phyloP scores from a whole-genome alignment of 768 basidiomycete genomes.

The Hygrophoropsis aurantiaca region DNA sequence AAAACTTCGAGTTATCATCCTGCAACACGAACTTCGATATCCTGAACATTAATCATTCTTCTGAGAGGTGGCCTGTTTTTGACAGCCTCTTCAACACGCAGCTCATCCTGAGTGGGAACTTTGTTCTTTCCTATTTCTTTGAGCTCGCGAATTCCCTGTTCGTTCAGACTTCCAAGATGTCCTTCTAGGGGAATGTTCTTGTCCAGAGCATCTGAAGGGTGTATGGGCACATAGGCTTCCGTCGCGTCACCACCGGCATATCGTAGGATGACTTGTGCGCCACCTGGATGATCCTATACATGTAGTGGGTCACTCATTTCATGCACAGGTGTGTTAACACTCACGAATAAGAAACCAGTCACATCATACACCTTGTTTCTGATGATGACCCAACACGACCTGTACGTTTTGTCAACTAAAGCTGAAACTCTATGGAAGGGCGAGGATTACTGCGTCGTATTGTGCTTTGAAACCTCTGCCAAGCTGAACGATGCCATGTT shows the following conservation, averaged over 20 bases:
- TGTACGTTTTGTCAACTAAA: constrained; percentile 20
- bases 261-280: constrained; percentile 75
- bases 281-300: constrained; percentile 75
- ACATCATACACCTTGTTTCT: constrained; percentile 82
- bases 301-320: constrained; percentile 2
- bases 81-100: constrained; percentile 63
- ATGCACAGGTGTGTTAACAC: constrained; percentile 8
- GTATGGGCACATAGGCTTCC: constrained; percentile 73
- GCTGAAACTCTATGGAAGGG: constrained; percentile 6
- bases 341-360: constrained; percentile 70
- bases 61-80: constrained; percentile 62
- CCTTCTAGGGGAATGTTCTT: constrained; percentile 68
- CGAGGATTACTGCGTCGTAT: constrained; percentile 42
- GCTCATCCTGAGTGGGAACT: constrained; percentile 65
- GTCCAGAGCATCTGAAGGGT: constrained; percentile 79
- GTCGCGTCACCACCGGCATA: constrained; percentile 90
- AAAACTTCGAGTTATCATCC: background rate
- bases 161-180: constrained; percentile 67
- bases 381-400: constrained; percentile 86
- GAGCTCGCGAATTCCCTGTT: constrained; percentile 40
- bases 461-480: constrained; percentile 61
- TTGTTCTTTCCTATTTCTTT: constrained; percentile 37
- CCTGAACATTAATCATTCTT: constrained; percentile 71
- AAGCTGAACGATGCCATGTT: constrained; percentile 46
- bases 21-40: constrained; percentile 74